A percentile compares a stretch with the other conserved stretches of the same genome.
Evolutionary conservation across 1,284 basidiomycete genomes (phyloP).

Genomic region (Phylloporus sp.): DNA sequence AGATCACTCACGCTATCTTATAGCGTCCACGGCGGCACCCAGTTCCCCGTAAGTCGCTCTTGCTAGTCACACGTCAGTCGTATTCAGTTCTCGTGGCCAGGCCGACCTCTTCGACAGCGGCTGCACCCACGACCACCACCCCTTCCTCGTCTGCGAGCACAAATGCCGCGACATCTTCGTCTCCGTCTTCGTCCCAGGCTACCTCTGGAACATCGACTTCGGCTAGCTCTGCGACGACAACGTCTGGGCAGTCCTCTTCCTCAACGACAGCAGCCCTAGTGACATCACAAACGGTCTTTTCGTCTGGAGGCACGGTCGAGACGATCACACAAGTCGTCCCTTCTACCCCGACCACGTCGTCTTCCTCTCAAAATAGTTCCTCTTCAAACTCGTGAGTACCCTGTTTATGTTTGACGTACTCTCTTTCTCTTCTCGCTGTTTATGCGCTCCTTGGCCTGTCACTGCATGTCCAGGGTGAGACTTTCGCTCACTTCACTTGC

Average conservation of each 20-base stretch:
- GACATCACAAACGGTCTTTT: slow-evolving; percentile 17
- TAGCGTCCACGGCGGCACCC: too few species aligned
- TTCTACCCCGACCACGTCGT: neutral
- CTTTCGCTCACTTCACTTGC: slow-evolving; percentile 18
- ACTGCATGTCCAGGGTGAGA: neutral
- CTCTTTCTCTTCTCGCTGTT: neutral
- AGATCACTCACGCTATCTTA: too few species aligned
- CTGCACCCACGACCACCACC: too few species aligned
- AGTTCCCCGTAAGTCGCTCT: too few species aligned
- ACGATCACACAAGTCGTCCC: slow-evolving; percentile 22
- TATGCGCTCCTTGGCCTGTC: neutral
- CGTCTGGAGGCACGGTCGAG: slow-evolving; percentile 13
- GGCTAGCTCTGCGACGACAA: slow-evolving; percentile 14
- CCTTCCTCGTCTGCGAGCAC: too few species aligned
- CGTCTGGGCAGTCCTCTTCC: slow-evolving; percentile 9
- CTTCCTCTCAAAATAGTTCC: slow-evolving; percentile 4
- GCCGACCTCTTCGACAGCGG: neutral
- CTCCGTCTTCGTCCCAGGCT: slow-evolving; percentile 21
- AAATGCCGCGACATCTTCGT: too few species aligned
- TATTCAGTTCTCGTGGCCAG: too few species aligned
- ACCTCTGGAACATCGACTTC: slow-evolving; percentile 16
- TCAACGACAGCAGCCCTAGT: neutral
- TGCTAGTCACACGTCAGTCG: too few species aligned
- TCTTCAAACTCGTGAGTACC: slow-evolving; percentile 37
- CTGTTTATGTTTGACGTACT: neutral